A percentile compares a stretch with the other conserved stretches of the same genome.
These are phyloP conservation scores for Chrysochromulina tobinii DNA, from an alignment of 78 protist species.

Conservation along the genomic window DNA sequence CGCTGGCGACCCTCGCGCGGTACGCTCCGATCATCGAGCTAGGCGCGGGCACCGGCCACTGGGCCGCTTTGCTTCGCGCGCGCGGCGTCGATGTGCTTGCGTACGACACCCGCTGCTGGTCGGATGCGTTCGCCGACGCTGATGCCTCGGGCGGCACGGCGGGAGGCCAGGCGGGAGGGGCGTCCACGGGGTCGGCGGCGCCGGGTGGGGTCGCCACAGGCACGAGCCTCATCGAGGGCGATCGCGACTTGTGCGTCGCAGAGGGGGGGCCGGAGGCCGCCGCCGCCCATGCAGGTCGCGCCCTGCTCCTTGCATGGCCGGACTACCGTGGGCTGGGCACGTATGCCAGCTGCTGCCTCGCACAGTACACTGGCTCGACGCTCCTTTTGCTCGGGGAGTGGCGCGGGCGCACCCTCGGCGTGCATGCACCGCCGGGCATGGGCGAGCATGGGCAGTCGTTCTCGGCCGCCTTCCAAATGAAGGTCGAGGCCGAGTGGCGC, in stretches of 20 bases:
- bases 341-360: slow-evolving; percentile 10
- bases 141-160: not conserved
- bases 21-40: slow-evolving; percentile 22
- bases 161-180: not conserved
- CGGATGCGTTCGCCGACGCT: not conserved
- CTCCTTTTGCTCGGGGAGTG: slow-evolving; percentile 36
- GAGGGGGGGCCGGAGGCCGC: slow-evolving; percentile 33
- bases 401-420: not conserved
- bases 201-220: too few relatives aligned
- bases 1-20: not conserved
- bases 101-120: not conserved
- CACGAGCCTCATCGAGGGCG: too few relatives aligned
- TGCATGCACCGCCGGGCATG: not conserved
- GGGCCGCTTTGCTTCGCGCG: not conserved
- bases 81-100: slow-evolving; percentile 20
- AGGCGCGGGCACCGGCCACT: slow-evolving; percentile 24
- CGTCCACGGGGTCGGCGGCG: not conserved
- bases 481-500: not conserved
- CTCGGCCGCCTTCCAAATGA: slow-evolving; percentile 5
- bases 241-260: not conserved
- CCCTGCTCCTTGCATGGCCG: slow-evolving; percentile 43
- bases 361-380: not conserved
- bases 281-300: not conserved
- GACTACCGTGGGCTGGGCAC: slow-evolving; percentile 21
- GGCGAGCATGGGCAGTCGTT: slow-evolving; percentile 23